Conservation (phyloP, 306 rosid species). For the Begonia fuchsioides region DNA sequence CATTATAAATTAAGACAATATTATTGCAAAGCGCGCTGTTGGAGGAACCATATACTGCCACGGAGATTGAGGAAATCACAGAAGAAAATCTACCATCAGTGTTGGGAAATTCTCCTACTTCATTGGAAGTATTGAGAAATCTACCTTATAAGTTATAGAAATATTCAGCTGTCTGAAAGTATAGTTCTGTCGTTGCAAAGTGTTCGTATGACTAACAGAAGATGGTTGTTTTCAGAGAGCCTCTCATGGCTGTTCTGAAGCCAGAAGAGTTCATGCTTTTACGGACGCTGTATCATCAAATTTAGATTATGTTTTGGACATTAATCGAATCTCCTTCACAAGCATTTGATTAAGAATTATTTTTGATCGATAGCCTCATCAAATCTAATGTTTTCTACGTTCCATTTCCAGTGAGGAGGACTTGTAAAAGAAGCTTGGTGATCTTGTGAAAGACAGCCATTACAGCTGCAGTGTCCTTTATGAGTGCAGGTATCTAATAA, state of each 20-base stretch:
- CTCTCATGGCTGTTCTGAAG: constrained; percentile 89
- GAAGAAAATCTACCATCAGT: constrained; percentile 47
- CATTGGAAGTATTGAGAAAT: constrained; percentile 55
- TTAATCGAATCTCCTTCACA: too few species aligned
- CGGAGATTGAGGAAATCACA: constrained; percentile 52
- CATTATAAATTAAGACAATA: background rate
- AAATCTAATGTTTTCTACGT: background rate
- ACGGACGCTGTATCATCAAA: constrained; percentile 73
- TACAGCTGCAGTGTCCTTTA: constrained; percentile 66
- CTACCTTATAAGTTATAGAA: constrained; percentile 1
- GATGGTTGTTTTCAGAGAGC: constrained; percentile 59
- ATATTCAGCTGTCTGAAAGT: background rate
- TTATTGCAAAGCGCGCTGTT: constrained; percentile 42
- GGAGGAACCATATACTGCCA: constrained; percentile 79
- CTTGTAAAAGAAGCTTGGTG: constrained; percentile 40
- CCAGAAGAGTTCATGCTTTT: constrained; percentile 78
- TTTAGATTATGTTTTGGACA: constrained; percentile 26
- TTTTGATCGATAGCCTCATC: background rate
- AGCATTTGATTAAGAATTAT: too few species aligned
- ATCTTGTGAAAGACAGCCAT: constrained; percentile 59
- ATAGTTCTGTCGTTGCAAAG: background rate
- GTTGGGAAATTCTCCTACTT: constrained; percentile 48
- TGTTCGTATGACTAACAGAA: constrained; percentile 4
- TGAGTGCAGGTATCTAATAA: constrained; percentile 69
- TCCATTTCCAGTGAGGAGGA: constrained; percentile 30